Evolutionary conservation across 129 eudicot species (phyloP).

Genomic region (Saposhnikovia divaricata): DNA sequence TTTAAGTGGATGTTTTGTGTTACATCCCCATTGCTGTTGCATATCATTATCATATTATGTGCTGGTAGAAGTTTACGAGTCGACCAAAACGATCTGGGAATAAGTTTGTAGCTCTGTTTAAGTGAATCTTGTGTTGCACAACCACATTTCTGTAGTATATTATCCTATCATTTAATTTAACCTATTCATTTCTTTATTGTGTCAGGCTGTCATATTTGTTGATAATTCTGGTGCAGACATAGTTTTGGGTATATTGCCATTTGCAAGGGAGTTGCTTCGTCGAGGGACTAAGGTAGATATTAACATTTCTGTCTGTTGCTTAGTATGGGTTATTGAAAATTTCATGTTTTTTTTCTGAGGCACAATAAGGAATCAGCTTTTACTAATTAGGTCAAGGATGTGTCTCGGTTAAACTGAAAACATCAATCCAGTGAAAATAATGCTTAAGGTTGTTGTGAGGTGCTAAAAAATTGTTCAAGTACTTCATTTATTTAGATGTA

Average conservation of each 20-base stretch:
- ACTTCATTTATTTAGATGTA: background rate
- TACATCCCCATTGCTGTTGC: background rate
- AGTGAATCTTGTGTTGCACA: background rate
- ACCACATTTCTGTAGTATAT: background rate
- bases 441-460: background rate
- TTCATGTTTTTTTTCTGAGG: background rate
- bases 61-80: background rate
- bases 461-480: background rate
- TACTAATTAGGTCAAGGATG: background rate
- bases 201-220: slow-evolving; percentile 88
- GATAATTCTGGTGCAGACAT: slow-evolving; percentile 99
- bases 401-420: background rate
- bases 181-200: slow-evolving; percentile 12
- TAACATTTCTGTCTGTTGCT: background rate
- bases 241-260: slow-evolving; percentile 88
- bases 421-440: background rate
- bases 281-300: slow-evolving; percentile 71
- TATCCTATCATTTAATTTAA: slow-evolving; percentile 3
- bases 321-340: background rate
- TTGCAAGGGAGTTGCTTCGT: slow-evolving; percentile 91
- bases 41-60: too few relatives aligned
- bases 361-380: background rate
- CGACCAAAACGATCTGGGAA: slow-evolving; percentile 62
- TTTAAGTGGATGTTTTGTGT: background rate
- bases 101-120: slow-evolving; percentile 36